phyloP scores from a whole-genome alignment of 371 early-diverging fungal genomes.

The Actinomucor elegans region DNA sequence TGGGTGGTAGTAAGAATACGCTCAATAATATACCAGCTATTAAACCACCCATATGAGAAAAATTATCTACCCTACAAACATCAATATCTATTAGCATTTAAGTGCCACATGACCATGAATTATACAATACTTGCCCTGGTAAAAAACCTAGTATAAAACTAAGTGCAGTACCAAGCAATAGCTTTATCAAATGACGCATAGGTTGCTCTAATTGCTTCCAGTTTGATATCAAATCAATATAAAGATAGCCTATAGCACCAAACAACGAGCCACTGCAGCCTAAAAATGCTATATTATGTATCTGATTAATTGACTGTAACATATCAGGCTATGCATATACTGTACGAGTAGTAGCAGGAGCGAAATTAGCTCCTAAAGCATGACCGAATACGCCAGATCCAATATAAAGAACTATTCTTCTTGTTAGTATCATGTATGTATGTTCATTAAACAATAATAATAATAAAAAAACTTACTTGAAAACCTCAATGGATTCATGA shows the following conservation, averaged over 20 bases:
- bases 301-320: background rate
- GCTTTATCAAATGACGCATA: constrained; percentile 59
- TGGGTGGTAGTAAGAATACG: background rate
- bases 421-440: too few relatives aligned
- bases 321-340: constrained; percentile 4
- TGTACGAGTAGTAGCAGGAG: constrained; percentile 53
- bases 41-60: constrained; percentile 42
- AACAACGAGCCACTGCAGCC: constrained; percentile 80
- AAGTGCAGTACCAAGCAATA: constrained; percentile 26
- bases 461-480: constrained; percentile 5
- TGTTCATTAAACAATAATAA: too few relatives aligned
- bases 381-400: constrained; percentile 74
- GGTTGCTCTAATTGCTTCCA: constrained; percentile 67
- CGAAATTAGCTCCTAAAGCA: constrained; percentile 70
- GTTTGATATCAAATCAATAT: constrained; percentile 73
- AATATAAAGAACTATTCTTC: constrained; percentile 66
- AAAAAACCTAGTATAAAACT: constrained; percentile 23
- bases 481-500: constrained; percentile 59
- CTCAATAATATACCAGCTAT: constrained; percentile 26
- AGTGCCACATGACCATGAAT: too few relatives aligned
- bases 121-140: constrained; percentile 23
- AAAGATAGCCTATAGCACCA: constrained; percentile 67
- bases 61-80: constrained; percentile 21
- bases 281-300: constrained; percentile 49
- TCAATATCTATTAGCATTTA: background rate